Evolutionary conservation across 768 basidiomycete genomes (phyloP), one percentile per base, ranked within the genome.

Genomic region (Antrodiella citrinella): DNA sequence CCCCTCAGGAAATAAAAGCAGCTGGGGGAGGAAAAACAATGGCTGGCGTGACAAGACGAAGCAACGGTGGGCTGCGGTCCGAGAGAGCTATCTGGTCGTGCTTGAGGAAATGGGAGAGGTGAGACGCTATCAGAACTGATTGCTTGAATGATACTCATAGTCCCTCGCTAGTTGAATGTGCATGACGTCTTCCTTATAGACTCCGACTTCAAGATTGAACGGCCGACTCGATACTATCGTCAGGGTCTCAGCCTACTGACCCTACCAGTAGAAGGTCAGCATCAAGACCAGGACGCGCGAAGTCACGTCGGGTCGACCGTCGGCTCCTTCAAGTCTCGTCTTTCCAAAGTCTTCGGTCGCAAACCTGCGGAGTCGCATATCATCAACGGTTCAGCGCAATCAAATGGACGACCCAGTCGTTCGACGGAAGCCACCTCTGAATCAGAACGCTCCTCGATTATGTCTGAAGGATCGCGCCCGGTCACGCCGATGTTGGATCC

Each of bases 161-260:
- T 15, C 21, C 15, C 25, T 22, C 26, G 26, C 5, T 41, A 94
- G 88, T 71, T 85, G n/a, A 71, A 69, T n/a, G 69, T 96, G 35
- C 91, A 86, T 81, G 95, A 98, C 52, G 93, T 97, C 11, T 95
- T 99, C 67, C 73, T 97, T 38, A 70, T 98, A 47, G 95, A 98
- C 63, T 68, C 78, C 0, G 86, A 92, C 61, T 98, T 99, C 62
- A 73, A 75, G 47, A 91, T 98, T 48, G 82, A 92, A 60, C 80
- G 90, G n/a, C 95, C 95, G 1, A 85, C 80, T 61, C 77, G 95
- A 26, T 86, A 87, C 57, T 92, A 93, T 61, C 82, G 93, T 13
- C 86, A 90, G 58, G 89, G 91, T 3, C 68, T 97, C 24, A 81
- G 82, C 55, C 68, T 93, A 19, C 65, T 86, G 52, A 77, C 80